Base-by-base conservation (phyloP, 768 basidiomycete genomes). In the Austroboletus festivus region DNA sequence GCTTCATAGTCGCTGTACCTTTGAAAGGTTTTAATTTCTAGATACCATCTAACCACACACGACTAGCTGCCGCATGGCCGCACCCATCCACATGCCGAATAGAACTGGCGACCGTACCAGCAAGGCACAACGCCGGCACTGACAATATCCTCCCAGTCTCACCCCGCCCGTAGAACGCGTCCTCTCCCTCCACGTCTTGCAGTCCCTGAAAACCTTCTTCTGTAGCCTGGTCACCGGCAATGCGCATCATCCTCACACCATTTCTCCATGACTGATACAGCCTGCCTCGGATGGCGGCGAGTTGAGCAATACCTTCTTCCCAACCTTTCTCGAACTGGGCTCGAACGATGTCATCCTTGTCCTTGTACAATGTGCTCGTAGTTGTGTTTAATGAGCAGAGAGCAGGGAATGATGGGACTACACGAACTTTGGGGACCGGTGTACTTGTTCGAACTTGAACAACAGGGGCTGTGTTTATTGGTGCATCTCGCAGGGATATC, bases 251-350 rank as follows among this genome's bases (percentile, higher is more conserved):
- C 24, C 66, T 68, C 24, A 73, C 52, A 1, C 77, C 77, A 50
- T 79, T 78, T 35, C 53, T 63, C 56, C 74, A 77, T 23, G 77
- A 80, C 52, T 73, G 66, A 42, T 58, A 57, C 46, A 81, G 52
- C 46, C 82, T 68, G 5, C 60, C 63, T 24, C 77, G 73, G 13
- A 72, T 75, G n/a, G 74, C 73, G n/a, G 62, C 63, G 20, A 87
- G 68, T 40, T 76, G 75, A 15, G 68, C 63, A 39, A 86, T 56
- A 4, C 85, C 86, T 54, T 81, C 77, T 3, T 64, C 62, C 85
- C 85, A 87, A 15, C 85, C 86, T 22, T 65, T 70, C 58, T 72
- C 72, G 56, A 87, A 89, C 52, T 79, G 77, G 1, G 61, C 61
- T 11, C 72, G 69, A 39, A 83, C 74, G 28, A 57, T 61, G 8